Evolutionary conservation across 73 alveolate genomes (phyloP).

Genomic region (Uronychia setigera): DNA sequence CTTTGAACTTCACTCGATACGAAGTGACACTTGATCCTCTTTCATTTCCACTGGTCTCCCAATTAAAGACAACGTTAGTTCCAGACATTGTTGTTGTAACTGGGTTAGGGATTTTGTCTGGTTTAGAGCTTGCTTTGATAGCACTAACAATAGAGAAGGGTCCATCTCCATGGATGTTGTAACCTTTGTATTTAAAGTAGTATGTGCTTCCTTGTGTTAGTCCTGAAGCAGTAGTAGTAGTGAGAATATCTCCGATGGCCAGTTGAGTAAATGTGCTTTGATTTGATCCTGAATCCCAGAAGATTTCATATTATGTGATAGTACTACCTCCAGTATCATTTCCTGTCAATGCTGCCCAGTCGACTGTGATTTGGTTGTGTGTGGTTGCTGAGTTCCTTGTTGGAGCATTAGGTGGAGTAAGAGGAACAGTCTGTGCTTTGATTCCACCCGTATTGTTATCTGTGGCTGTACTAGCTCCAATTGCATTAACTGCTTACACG

Average conservation of each 20-base stretch:
- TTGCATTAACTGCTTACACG: constrained; percentile 38
- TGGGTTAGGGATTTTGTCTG: too few species aligned
- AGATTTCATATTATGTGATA: constrained; percentile 50
- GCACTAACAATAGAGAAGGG: constrained; percentile 15
- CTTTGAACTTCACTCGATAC: too few species aligned
- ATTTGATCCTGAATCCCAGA: constrained; percentile 52
- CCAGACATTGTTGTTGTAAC: neutral
- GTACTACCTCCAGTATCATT: constrained; percentile 46
- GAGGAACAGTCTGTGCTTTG: constrained; percentile 28
- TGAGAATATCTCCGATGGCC: neutral
- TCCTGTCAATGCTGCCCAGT: constrained; percentile 41
- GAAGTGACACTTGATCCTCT: neutral
- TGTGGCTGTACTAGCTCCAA: constrained; percentile 19
- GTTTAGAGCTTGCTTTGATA: constrained; percentile 40
- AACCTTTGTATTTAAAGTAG: constrained; percentile 40
- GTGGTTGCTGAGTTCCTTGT: constrained; percentile 36
- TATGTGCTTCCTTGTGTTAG: constrained; percentile 24
- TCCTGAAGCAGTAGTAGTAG: neutral
- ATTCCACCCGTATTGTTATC: constrained; percentile 30
- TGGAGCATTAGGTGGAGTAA: constrained; percentile 23
- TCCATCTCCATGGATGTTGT: constrained; percentile 59
- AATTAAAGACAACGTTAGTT: neutral
- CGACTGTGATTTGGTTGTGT: constrained; percentile 31
- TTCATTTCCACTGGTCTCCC: constrained; percentile 2
- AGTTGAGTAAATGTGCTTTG: neutral